These are phyloP conservation scores for Ailanthus altissimus DNA, from an alignment of 345 rosid genomes.

Conservation along the genomic window DNA sequence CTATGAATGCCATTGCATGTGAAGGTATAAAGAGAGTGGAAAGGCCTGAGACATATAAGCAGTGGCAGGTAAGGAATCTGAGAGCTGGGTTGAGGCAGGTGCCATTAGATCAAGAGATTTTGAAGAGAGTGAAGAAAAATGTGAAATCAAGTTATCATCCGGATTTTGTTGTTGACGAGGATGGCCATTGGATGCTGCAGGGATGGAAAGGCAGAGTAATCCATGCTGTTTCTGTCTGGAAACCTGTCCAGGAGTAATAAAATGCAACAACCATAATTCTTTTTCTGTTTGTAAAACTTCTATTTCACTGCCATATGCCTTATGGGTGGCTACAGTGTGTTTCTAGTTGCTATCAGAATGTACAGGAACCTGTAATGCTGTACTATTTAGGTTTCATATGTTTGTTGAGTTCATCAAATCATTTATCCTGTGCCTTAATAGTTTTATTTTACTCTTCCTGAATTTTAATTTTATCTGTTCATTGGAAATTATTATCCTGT, in stretches of 20 bases:
- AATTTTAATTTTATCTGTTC: background rate
- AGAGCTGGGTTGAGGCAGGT: conserved; percentile 69
- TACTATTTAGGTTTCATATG: background rate
- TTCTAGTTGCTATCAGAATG: too few species aligned
- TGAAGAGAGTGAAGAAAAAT: conserved; percentile 42
- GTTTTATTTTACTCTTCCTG: background rate
- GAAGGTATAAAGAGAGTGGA: conserved; percentile 71
- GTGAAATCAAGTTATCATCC: conserved; percentile 51
- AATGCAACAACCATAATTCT: background rate
- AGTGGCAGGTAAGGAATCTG: conserved; percentile 35
- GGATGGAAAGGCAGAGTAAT: conserved; percentile 89
- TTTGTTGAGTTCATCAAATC: background rate
- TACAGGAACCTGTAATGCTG: too few species aligned
- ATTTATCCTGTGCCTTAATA: background rate
- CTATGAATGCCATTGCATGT: conserved; percentile 65
- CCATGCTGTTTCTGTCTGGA: conserved; percentile 72
- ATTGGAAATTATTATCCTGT: too few species aligned
- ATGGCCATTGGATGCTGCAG: conserved; percentile 76
- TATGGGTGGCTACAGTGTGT: background rate
- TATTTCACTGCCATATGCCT: background rate
- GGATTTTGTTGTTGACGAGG: conserved; percentile 64
- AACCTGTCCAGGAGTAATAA: conserved; percentile 40
- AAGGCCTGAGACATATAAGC: conserved; percentile 79
- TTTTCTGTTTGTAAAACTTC: background rate
- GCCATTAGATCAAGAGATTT: conserved; percentile 45